Conservation (phyloP, 192 early-diverging fungal genomes). For the Backusella tuberculispora region DNA sequence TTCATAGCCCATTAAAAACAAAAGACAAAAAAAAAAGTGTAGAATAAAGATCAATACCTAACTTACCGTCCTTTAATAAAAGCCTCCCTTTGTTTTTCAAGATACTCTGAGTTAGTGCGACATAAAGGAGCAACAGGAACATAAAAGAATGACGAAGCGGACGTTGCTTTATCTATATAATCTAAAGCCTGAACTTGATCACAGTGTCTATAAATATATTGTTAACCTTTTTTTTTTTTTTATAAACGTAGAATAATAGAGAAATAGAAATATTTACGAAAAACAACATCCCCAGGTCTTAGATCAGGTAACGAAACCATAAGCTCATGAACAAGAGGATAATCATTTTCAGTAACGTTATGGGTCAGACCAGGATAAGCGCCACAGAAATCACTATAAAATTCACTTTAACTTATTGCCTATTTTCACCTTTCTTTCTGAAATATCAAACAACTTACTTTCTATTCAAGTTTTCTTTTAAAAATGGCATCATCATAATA, state of each 20-base stretch:
- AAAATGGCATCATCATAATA: constrained; percentile 35
- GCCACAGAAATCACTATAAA: constrained; percentile 30
- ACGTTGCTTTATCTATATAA: neutral
- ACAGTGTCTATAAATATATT: constrained; percentile 4
- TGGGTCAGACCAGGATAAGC: constrained; percentile 27
- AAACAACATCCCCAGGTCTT: constrained; percentile 38
- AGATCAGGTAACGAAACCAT: constrained; percentile 34
- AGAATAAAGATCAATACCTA: neutral
- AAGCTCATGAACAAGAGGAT: constrained; percentile 33
- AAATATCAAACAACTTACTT: neutral
- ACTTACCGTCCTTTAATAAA: constrained; percentile 37
- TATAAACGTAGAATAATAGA: neutral
- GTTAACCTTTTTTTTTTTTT: neutral
- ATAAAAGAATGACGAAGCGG: constrained; percentile 36
- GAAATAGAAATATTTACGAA: constrained; percentile 11
- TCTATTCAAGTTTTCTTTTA: constrained; percentile 25
- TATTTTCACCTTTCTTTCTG: neutral
- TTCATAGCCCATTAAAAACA: neutral
- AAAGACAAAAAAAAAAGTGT: neutral
- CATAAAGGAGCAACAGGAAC: constrained; percentile 37
- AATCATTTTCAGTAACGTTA: constrained; percentile 24
- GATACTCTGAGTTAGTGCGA: constrained; percentile 29
- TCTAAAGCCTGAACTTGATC: constrained; percentile 40
- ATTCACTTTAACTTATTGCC: neutral
- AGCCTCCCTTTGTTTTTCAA: constrained; percentile 21